Evolutionary conservation across 345 rosid genomes (phyloP).

Genomic region (Angophora floribunda): DNA sequence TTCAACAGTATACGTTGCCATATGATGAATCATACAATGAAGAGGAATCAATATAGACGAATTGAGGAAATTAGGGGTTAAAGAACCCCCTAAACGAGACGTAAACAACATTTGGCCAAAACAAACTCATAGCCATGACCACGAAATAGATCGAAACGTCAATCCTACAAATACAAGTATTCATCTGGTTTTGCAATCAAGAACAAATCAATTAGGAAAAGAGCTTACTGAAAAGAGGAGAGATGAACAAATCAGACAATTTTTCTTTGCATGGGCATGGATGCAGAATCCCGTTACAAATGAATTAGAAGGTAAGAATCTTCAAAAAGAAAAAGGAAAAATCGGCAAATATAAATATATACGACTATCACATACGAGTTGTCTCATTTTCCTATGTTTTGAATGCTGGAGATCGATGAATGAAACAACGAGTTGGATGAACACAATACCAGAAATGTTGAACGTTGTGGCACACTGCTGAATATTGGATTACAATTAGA

Average conservation of each 20-base stretch:
- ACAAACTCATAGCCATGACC: neutral
- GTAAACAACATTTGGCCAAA: neutral
- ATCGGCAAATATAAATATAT: neutral
- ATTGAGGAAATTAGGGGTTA: neutral
- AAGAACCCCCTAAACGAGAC: neutral
- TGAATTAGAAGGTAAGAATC: neutral
- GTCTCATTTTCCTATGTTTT: neutral
- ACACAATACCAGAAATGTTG: too few relatives aligned
- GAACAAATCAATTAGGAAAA: too few relatives aligned
- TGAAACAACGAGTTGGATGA: rapidly evolving
- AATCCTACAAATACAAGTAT: neutral
- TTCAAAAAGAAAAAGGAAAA: too few relatives aligned
- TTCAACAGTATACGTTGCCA: neutral
- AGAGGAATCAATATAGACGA: neutral
- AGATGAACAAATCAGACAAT: too few relatives aligned
- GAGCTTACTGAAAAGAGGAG: too few relatives aligned
- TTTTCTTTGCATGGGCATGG: neutral
- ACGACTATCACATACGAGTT: neutral
- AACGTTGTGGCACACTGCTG: neutral
- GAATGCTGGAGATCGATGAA: neutral
- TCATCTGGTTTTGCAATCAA: too few relatives aligned
- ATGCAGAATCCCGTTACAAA: neutral
- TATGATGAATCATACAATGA: too few relatives aligned
- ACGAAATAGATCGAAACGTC: neutral
- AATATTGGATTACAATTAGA: neutral